Evolutionary conservation across 1,139 yeast species (phyloP).

Genomic region (Yamadazyma diospyri): DNA sequence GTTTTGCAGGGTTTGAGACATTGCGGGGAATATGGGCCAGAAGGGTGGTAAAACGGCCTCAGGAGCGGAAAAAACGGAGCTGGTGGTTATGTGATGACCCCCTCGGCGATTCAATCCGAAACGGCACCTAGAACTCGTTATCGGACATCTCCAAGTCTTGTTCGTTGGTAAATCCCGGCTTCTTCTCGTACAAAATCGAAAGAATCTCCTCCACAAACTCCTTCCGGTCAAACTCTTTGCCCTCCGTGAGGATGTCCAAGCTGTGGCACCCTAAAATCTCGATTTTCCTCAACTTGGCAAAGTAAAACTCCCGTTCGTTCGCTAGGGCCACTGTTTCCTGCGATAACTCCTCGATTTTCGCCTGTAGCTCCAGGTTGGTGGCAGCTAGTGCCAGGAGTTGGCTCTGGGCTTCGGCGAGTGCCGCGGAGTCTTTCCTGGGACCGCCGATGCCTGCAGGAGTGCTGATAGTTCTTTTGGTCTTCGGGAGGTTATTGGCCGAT

Average conservation of each 20-base stretch:
- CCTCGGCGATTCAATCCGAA: too few species aligned
- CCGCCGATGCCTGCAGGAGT: background rate
- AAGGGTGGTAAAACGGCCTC: too few species aligned
- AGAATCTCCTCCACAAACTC: constrained; percentile 62
- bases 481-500: background rate
- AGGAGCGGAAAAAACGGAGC: too few species aligned
- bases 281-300: constrained; percentile 82
- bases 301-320: constrained; percentile 84
- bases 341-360: constrained; percentile 31
- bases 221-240: constrained; percentile 26
- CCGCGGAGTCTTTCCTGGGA: background rate
- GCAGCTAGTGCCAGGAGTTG: constrained; percentile 14
- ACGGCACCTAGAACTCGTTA: too few species aligned
- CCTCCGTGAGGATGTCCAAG: constrained; percentile 16
- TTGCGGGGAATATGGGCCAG: too few species aligned
- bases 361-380: background rate
- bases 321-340: constrained; percentile 47
- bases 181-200: constrained; percentile 73
- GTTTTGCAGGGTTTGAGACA: too few species aligned
- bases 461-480: background rate
- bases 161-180: constrained; percentile 55
- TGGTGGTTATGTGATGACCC: too few species aligned
- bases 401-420: background rate
- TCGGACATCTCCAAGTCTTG: constrained; percentile 1
- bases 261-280: constrained; percentile 75